Conservation (phyloP, 1,139 yeast genomes). For the Yamadazyma atlantica region DNA sequence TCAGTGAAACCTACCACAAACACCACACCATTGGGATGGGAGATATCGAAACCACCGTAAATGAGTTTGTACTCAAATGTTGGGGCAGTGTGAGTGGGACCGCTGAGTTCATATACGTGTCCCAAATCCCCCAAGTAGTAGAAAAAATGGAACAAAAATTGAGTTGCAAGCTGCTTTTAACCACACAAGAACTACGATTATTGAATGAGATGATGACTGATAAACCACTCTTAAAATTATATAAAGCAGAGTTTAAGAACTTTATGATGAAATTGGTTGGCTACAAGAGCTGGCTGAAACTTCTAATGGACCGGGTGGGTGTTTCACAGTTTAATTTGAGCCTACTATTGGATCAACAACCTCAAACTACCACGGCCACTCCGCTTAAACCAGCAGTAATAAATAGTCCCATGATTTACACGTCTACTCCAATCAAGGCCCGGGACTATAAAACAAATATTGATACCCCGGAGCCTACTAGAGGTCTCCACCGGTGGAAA, state of each 20-base stretch:
- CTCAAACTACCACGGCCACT: neutral
- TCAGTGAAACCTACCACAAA: neutral
- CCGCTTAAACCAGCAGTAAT: slow-evolving; percentile 1
- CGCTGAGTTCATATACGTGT: slow-evolving; percentile 24
- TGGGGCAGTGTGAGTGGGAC: slow-evolving; percentile 25
- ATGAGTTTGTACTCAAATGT: slow-evolving; percentile 25
- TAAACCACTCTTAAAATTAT: slow-evolving; percentile 28
- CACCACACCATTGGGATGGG: neutral
- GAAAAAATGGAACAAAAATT: slow-evolving; percentile 27
- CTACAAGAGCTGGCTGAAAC: slow-evolving; percentile 20
- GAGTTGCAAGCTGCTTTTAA: slow-evolving; percentile 22
- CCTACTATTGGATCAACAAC: neutral
- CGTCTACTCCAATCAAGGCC: slow-evolving; percentile 3
- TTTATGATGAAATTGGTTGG: slow-evolving; percentile 32
- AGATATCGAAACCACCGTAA: slow-evolving; percentile 10
- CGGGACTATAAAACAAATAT: neutral
- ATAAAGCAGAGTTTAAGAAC: slow-evolving; percentile 25
- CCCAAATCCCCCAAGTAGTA: slow-evolving; percentile 28
- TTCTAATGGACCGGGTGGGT: slow-evolving; percentile 26
- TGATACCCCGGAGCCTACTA: neutral
- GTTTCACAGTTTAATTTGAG: slow-evolving; percentile 15
- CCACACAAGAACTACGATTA: slow-evolving; percentile 24
- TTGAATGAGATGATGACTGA: slow-evolving; percentile 27
- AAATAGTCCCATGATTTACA: slow-evolving; percentile 1
- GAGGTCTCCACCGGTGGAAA: neutral